Evolutionary conservation across 345 rosid species (phyloP).

Genomic region (Aquilaria malaccensis): DNA sequence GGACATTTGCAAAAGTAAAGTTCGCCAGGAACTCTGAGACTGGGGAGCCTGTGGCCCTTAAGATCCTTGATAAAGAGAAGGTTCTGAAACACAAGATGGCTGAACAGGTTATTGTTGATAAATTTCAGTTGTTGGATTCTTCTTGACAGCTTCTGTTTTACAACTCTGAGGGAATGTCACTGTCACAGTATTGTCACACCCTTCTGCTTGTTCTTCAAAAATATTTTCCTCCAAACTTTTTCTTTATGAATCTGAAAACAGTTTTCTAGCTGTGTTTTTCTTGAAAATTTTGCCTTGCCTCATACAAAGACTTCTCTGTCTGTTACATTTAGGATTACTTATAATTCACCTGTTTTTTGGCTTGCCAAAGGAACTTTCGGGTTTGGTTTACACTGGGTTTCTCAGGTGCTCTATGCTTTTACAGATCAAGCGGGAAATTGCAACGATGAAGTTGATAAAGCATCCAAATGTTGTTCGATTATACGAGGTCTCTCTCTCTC

Average conservation of each 20-base stretch:
- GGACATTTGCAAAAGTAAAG: conserved; percentile 96
- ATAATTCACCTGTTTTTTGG: neutral
- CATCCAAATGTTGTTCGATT: conserved; percentile 91
- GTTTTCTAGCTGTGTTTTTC: neutral
- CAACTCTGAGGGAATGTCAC: too few relatives aligned
- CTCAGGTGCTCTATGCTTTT: conserved; percentile 17
- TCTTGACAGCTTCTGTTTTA: neutral
- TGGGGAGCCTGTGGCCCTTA: conserved; percentile 78
- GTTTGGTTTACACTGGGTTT: conserved; percentile 1
- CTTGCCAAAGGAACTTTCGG: neutral
- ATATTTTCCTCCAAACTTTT: neutral
- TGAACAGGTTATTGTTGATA: conserved; percentile 58
- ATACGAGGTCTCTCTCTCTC: conserved; percentile 53
- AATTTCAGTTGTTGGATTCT: neutral
- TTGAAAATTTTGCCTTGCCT: neutral
- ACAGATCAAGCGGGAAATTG: conserved; percentile 86
- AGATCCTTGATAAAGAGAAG: conserved; percentile 95
- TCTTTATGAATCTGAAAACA: neutral
- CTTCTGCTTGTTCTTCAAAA: neutral
- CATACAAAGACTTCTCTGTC: neutral
- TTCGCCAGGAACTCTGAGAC: conserved; percentile 89
- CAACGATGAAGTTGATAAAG: conserved; percentile 88
- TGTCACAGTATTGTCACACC: neutral
- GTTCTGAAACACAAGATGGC: conserved; percentile 95
- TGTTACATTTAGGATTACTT: neutral